Conservation (phyloP, 2,329 filamentous ascomycete species). For the Phialophora expanda region DNA sequence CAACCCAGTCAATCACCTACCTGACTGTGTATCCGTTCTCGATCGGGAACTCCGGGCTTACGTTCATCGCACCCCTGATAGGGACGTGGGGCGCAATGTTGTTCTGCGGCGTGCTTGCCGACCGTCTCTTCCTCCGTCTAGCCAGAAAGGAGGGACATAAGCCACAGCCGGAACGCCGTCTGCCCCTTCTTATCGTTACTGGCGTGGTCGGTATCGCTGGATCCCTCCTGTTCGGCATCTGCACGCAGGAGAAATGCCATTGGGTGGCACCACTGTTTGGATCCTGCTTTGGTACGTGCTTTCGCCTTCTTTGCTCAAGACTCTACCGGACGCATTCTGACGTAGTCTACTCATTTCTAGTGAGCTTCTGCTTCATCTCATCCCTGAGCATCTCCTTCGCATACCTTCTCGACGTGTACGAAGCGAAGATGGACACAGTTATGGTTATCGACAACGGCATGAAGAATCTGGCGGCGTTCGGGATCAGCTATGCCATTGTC, state of each 20-base stretch:
- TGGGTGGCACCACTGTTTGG: slow-evolving; percentile 27
- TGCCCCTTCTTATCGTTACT: slow-evolving; percentile 23
- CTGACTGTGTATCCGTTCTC: slow-evolving; percentile 67
- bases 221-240: slow-evolving; percentile 24
- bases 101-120: slow-evolving; percentile 26
- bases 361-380: slow-evolving; percentile 26
- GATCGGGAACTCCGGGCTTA: slow-evolving; percentile 55
- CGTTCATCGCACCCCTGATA: slow-evolving; percentile 30
- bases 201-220: slow-evolving; percentile 24
- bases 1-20: slow-evolving; percentile 56
- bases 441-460: slow-evolving; percentile 30
- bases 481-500: slow-evolving; percentile 28
- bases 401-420: slow-evolving; percentile 27
- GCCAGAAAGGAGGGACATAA: slow-evolving; percentile 10
- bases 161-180: slow-evolving; percentile 26
- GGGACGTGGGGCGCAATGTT: slow-evolving; percentile 27
- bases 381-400: slow-evolving; percentile 26
- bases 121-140: slow-evolving; percentile 20
- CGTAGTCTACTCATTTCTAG: not conserved
- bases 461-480: slow-evolving; percentile 28
- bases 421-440: slow-evolving; percentile 26
- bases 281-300: slow-evolving; percentile 20
- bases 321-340: not conserved
- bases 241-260: slow-evolving; percentile 26
- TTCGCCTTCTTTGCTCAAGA: not conserved